Base-by-base conservation (phyloP, 345 rosid genomes). In the Laguncularia racemosa region DNA sequence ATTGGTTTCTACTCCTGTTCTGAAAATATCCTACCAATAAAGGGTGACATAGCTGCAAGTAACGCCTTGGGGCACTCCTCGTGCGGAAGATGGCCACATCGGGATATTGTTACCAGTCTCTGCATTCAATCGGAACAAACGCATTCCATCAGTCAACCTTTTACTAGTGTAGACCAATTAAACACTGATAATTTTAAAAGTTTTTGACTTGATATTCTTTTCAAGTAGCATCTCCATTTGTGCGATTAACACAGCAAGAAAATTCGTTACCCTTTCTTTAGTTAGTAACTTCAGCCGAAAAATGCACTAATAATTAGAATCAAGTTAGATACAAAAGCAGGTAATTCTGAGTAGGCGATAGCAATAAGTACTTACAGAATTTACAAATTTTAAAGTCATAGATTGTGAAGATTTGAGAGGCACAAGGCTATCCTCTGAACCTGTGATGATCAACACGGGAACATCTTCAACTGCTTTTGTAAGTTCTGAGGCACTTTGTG, bases 1-100 rank as follows among this genome's bases (percentile, higher is more conserved):
- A 84, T 64, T 62, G 74, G 60, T 62, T 68, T 76, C 77, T 69
- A 74, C 55, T 67, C 84, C 81, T 59, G 79, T 66, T 63, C 68
- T 53, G 56, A 63, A 33, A 75, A 77, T 64, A 92, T 73, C 70
- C 87, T 81, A 75, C 74, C 77, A 44, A 92, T 77, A 73, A 92
- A 92, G 18, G 96, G 96, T 44, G 79, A 68, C 50, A 89, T 72
- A 1, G 91, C 96, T 48, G 96, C 96, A 62, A 92, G 83, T 69
- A 92, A 76, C 59, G 91, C 86, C 78, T 84, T 81, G 26, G 98
- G 96, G 80, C 95, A 83, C 77, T 92, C 98, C 78, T 89, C 98
- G 3, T 92, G 98, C 17, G 96, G 98, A 69, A 92, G 89, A 75
- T 92, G 98, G 28, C 98, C 98, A 44, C 98, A 89, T 55, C 96